Conservation (phyloP, 176 grass and related monocot species). For the Eleusine coracana region DNA sequence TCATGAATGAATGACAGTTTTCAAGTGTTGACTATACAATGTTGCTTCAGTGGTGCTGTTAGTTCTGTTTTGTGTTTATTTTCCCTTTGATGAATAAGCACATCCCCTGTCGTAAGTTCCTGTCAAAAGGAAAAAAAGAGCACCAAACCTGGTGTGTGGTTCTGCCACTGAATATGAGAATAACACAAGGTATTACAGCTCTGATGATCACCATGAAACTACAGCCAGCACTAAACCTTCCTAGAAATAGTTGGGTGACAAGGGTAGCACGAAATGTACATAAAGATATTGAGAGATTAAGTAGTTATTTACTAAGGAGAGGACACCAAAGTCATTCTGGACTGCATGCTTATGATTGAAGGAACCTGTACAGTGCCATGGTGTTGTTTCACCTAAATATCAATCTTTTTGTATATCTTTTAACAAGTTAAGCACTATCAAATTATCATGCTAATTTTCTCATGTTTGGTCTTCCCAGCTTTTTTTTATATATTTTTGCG, state of each 20-base stretch:
- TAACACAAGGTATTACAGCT: too few species aligned
- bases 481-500: too few species aligned
- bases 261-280: too few species aligned
- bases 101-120: not conserved
- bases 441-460: constrained; percentile 19
- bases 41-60: not conserved
- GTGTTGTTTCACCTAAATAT: not conserved
- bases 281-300: too few species aligned
- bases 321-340: not conserved
- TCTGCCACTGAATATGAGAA: too few species aligned
- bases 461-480: not conserved
- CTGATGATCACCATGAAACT: too few species aligned
- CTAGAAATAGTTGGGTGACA: too few species aligned
- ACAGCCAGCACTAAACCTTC: too few species aligned
- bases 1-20: not conserved
- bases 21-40: not conserved
- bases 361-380: not conserved
- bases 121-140: not conserved
- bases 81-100: not conserved
- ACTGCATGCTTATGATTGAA: not conserved
- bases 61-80: not conserved
- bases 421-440: constrained; percentile 8
- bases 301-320: not conserved
- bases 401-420: constrained; percentile 16
- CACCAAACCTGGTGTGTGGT: too few species aligned